Percentiles rank a stretch among this genome's conserved stretches.
These are phyloP conservation scores for Poa pratensis DNA, from an alignment of 176 grass and related monocot species.

Conservation along the genomic window DNA sequence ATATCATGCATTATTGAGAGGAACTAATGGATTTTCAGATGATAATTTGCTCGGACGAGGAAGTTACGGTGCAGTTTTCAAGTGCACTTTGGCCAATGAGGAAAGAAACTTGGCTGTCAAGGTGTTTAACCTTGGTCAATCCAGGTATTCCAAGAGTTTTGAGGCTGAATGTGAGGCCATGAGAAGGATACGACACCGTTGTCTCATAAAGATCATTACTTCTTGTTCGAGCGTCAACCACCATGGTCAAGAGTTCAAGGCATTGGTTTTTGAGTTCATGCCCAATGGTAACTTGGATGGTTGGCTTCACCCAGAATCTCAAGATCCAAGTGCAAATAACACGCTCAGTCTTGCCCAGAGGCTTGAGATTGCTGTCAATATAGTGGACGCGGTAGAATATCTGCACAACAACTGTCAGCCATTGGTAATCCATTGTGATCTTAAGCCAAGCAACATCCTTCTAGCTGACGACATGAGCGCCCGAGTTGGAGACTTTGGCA, in stretches of 20 bases:
- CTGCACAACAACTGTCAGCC: not conserved
- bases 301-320: not conserved
- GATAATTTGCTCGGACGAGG: not conserved
- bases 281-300: not conserved
- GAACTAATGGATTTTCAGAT: not conserved
- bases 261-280: not conserved
- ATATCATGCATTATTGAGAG: not conserved
- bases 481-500: conserved; percentile 1
- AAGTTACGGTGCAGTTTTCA: not conserved
- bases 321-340: not conserved
- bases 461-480: not conserved
- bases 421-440: not conserved
- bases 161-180: conserved; percentile 9
- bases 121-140: not conserved
- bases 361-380: not conserved
- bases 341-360: not conserved
- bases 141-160: not conserved
- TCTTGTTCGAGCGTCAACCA: not conserved
- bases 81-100: not conserved
- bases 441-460: conserved; percentile 12
- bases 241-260: not conserved
- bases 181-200: not conserved
- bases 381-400: not conserved
- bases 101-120: not conserved
- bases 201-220: not conserved